Conservation (phyloP, 208 protist species). For the Crithidia thermophila region DNA sequence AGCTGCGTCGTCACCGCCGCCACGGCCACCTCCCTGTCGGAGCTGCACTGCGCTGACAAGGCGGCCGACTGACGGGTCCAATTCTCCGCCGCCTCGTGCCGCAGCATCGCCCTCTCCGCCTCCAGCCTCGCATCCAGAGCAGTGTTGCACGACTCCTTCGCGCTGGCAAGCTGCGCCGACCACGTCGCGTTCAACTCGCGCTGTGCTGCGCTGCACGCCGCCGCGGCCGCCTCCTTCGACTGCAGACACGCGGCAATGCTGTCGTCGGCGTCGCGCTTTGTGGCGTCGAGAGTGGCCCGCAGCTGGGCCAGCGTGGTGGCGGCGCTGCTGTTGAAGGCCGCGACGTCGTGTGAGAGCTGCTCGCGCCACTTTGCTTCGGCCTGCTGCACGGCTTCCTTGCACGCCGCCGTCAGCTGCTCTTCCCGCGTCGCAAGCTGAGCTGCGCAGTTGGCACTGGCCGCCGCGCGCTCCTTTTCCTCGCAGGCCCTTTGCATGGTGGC, state of each 20-base stretch:
- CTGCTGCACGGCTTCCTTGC: constrained; percentile 14
- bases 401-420: constrained; percentile 6
- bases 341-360: constrained; percentile 2
- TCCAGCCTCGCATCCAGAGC: neutral
- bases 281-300: neutral
- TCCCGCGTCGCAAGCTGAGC: neutral
- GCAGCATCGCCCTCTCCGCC: constrained; percentile 15
- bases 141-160: neutral
- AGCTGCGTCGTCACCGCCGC: neutral
- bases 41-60: constrained; percentile 15
- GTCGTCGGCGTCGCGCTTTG: neutral
- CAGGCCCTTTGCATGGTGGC: neutral
- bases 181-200: constrained; percentile 7
- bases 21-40: constrained; percentile 4
- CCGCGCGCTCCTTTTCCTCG: constrained; percentile 12
- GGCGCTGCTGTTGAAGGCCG: constrained; percentile 10
- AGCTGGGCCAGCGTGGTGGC: constrained; percentile 1
- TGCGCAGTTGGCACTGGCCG: neutral
- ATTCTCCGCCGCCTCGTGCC: neutral
- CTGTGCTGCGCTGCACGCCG: neutral
- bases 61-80: constrained; percentile 4
- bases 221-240: neutral
- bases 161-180: constrained; percentile 4
- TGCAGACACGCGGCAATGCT: constrained; percentile 4
- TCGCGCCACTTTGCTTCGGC: constrained; percentile 1